Evolutionary conservation across 169 alveolate genomes (phyloP).

Genomic region (Perkinsus olseni): DNA sequence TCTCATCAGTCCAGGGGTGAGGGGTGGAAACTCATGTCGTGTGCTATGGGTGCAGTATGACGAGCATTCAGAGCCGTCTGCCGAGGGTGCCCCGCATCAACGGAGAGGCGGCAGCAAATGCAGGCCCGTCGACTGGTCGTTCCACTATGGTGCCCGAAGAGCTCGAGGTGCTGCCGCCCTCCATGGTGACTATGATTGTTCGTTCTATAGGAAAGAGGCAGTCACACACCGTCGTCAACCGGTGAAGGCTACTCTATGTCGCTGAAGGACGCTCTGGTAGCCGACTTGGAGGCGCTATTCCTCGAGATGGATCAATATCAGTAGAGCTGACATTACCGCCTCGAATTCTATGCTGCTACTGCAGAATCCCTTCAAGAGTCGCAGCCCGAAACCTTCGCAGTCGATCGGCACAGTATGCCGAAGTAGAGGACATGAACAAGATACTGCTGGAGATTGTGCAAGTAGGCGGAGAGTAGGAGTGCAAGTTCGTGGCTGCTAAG

Average conservation of each 20-base stretch:
- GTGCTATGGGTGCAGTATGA: background rate
- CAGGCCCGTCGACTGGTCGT: background rate
- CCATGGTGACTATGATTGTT: background rate
- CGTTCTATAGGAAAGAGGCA: background rate
- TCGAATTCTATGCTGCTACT: background rate
- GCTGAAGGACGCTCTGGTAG: background rate
- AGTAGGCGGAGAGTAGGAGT: background rate
- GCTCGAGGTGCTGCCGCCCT: background rate
- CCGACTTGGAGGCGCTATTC: background rate
- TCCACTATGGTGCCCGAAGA: background rate
- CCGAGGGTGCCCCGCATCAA: background rate
- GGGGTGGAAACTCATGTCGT: background rate
- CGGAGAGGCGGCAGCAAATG: background rate
- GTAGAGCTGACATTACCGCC: background rate
- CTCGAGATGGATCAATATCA: background rate
- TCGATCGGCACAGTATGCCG: background rate
- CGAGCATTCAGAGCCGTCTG: background rate
- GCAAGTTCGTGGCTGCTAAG: background rate
- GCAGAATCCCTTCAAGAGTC: background rate
- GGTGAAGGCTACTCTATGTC: background rate
- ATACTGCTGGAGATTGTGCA: background rate
- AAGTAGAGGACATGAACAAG: background rate
- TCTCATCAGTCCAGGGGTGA: background rate
- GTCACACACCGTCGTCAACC: background rate
- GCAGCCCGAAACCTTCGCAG: background rate